Evolutionary conservation across 768 basidiomycete species (phyloP).

Genomic region (Boletus patriciae): DNA sequence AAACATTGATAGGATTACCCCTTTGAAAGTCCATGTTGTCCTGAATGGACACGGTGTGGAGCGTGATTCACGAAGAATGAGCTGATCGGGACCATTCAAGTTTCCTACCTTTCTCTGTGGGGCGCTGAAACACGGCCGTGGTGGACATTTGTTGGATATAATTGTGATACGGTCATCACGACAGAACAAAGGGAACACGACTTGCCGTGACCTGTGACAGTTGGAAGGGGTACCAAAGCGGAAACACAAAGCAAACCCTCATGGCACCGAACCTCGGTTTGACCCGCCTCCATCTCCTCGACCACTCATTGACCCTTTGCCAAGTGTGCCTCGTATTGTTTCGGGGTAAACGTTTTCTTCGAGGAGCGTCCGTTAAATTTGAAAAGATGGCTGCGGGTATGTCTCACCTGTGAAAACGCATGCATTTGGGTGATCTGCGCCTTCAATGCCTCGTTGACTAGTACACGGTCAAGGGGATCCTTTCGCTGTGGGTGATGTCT

Average conservation of each 20-base stretch:
- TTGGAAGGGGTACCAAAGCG: no score
- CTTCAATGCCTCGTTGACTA: conserved; percentile 79
- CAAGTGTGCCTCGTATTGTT: conserved; percentile 57
- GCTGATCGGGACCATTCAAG: neutral
- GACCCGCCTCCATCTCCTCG: neutral
- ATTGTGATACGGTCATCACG: neutral
- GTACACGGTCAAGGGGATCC: conserved; percentile 1
- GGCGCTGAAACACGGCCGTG: conserved; percentile 1
- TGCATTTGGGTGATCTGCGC: conserved; percentile 77
- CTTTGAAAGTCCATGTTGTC: neutral
- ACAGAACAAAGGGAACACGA: conserved; percentile 7
- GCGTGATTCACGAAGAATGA: neutral
- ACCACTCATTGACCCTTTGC: conserved; percentile 30
- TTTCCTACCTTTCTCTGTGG: neutral
- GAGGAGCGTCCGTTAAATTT: neutral
- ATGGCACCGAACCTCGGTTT: neutral
- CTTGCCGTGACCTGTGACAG: no score
- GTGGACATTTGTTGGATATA: neutral
- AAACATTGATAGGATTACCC: neutral
- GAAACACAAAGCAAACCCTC: neutral
- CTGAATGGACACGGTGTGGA: neutral
- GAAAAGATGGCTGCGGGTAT: neutral
- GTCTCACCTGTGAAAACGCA: conserved; percentile 80
- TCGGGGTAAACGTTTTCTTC: conserved; percentile 73
- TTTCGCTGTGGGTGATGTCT: neutral